Percentiles rank a stretch among this genome's conserved stretches.
Conservation (phyloP, 257 asterid species). For the Scutellaria barbata region DNA sequence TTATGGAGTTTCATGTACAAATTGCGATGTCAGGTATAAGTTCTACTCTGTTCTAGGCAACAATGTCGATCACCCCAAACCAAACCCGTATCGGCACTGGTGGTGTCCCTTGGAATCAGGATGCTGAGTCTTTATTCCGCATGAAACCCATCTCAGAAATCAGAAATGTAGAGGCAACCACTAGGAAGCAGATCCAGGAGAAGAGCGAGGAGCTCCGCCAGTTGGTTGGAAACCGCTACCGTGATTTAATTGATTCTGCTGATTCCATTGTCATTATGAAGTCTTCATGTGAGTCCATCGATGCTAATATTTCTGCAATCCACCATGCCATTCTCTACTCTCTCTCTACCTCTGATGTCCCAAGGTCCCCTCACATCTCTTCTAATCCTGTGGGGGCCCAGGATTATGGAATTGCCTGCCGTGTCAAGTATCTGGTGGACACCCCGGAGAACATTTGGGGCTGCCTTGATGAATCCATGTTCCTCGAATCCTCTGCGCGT, state of each 20-base stretch:
- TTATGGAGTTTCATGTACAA: background rate
- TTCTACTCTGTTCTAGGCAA: conserved; percentile 26
- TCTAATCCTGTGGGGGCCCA: conserved; percentile 59
- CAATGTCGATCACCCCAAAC: conserved; percentile 46
- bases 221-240: conserved; percentile 87
- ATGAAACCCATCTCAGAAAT: conserved; percentile 88
- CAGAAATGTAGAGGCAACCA: conserved; percentile 79
- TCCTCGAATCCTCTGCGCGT: conserved; percentile 85
- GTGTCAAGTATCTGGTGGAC: conserved; percentile 98
- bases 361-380: conserved; percentile 57
- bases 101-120: conserved; percentile 66
- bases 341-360: conserved; percentile 67
- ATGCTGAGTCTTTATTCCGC: conserved; percentile 90
- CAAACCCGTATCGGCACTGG: conserved; percentile 42
- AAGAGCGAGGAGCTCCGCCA: conserved; percentile 97
- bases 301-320: conserved; percentile 71
- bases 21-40: background rate
- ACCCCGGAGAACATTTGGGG: conserved; percentile 99
- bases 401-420: conserved; percentile 84
- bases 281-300: conserved; percentile 82
- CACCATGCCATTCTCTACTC: conserved; percentile 64
- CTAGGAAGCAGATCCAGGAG: conserved; percentile 90
- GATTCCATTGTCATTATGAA: conserved; percentile 94
- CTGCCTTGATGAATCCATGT: conserved; percentile 95
- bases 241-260: conserved; percentile 98